Conservation (phyloP, 139 green algal genomes). For the Chlorella sp. region DNA sequence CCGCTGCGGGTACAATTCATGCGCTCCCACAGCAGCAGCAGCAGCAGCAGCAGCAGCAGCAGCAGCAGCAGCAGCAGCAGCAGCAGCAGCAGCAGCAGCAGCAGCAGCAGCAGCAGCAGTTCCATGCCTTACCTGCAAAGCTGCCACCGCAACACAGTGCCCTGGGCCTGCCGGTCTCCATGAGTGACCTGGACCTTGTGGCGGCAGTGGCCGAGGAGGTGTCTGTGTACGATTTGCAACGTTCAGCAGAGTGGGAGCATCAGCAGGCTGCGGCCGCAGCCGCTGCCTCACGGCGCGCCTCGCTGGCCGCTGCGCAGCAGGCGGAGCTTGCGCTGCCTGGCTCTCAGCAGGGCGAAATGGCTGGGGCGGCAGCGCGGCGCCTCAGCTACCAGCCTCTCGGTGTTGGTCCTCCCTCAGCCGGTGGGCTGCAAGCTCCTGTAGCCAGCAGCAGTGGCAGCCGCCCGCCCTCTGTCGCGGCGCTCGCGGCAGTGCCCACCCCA, state of each 20-base stretch:
- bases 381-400: too few species aligned
- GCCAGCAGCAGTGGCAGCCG: background rate
- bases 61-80: too few species aligned
- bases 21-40: too few species aligned
- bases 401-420: too few species aligned
- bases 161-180: too few species aligned
- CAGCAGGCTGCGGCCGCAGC: background rate
- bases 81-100: background rate
- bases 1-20: too few species aligned
- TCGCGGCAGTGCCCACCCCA: background rate
- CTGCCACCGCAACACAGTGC: background rate
- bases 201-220: slow-evolving; percentile 12
- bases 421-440: too few species aligned
- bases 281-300: background rate
- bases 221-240: background rate
- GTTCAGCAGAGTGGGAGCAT: slow-evolving; percentile 10
- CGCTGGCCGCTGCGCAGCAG: background rate
- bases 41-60: too few species aligned
- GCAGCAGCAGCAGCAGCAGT: background rate
- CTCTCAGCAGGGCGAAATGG: background rate
- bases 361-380: background rate
- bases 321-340: background rate
- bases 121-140: background rate
- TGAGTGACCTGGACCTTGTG: slow-evolving; percentile 4
- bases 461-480: background rate